These are phyloP conservation scores for Ensete glaucum DNA, from an alignment of 176 grass and related monocot species.

Conservation along the genomic window DNA sequence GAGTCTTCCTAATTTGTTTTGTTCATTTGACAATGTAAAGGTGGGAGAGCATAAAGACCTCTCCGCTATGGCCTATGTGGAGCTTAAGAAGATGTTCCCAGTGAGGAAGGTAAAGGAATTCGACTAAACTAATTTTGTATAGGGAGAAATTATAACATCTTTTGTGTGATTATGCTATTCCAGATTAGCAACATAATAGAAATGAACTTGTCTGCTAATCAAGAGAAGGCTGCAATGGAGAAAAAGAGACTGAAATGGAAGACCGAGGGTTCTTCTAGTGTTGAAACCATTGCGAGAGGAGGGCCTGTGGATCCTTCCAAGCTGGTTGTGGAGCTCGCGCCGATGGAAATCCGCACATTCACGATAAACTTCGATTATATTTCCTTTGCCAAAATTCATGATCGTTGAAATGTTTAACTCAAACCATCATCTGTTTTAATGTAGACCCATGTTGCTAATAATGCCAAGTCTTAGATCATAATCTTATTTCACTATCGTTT, in stretches of 20 bases:
- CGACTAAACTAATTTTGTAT: background rate
- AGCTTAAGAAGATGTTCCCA: constrained; percentile 77
- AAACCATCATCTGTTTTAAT: background rate
- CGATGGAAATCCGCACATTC: constrained; percentile 97
- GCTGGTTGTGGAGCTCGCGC: constrained; percentile 51
- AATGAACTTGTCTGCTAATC: constrained; percentile 78
- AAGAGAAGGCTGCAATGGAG: constrained; percentile 67
- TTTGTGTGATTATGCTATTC: background rate
- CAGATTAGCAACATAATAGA: constrained; percentile 64
- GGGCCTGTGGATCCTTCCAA: constrained; percentile 48
- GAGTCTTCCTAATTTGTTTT: constrained; percentile 1
- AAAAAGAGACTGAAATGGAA: constrained; percentile 87
- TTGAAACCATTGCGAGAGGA: constrained; percentile 37
- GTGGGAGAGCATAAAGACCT: constrained; percentile 73
- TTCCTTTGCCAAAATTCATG: background rate
- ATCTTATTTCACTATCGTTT: too few species aligned
- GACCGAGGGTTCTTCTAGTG: constrained; percentile 30
- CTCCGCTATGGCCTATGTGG: constrained; percentile 45
- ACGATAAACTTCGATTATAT: constrained; percentile 35
- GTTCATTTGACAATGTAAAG: constrained; percentile 18
- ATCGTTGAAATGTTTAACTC: background rate
- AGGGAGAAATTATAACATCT: background rate
- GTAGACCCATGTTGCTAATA: background rate
- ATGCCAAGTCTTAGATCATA: too few species aligned
- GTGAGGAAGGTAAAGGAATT: constrained; percentile 48